Evolutionary conservation across 2,329 filamentous ascomycete genomes (phyloP), one percentile per base, ranked within the genome.

Genomic region (Penicillium sumatraense): DNA sequence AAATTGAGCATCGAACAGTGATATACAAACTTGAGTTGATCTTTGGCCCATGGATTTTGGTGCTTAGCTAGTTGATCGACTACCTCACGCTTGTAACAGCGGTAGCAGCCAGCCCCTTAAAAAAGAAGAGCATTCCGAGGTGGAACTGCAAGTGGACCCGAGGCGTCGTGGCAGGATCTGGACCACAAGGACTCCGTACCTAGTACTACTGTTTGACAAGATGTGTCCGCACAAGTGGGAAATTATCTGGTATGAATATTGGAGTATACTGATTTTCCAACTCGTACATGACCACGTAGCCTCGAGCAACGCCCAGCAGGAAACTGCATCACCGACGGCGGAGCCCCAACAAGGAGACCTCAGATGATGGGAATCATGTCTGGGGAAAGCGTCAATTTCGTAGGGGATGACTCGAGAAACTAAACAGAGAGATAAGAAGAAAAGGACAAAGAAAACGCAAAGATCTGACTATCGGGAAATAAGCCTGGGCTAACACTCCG

Each of bases 371-470:
- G 57, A 52, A 59, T 55, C 55, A 58, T 42, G 52, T 54, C 56
- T 58, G 53, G 54, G 54, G 53, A 57, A 62, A 59, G 53, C 57
- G 62, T 63, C 61, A 67, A 67, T 68, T 67, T 64, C 58, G 49
- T 61, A 50, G 59, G 54, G 53, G 47, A 54, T 51, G 56, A 65
- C 56, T 33, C 50, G 53, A 54, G 36, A 24, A 38, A 54, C 62
- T 56, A 57, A 62, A 59, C 49, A 57, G 45, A 54, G 61, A 49
- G 38, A 48, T 47, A 61, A 55, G 50, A 55, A 48, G 49, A 49
- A 47, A 50, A 38, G 52, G 26, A 56, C 62, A 57, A 54, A 57
- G 53, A 59, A 53, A 63, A 63, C 55, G 48, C 52, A 50, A 54
- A 60, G 53, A 54, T 64, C 65, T 55, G 60, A 64, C 57, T 60